Percentiles rank a stretch among this genome's conserved stretches.
Evolutionary conservation across 2,329 filamentous ascomycete species (phyloP).

Genomic region (Penicillium sp.): DNA sequence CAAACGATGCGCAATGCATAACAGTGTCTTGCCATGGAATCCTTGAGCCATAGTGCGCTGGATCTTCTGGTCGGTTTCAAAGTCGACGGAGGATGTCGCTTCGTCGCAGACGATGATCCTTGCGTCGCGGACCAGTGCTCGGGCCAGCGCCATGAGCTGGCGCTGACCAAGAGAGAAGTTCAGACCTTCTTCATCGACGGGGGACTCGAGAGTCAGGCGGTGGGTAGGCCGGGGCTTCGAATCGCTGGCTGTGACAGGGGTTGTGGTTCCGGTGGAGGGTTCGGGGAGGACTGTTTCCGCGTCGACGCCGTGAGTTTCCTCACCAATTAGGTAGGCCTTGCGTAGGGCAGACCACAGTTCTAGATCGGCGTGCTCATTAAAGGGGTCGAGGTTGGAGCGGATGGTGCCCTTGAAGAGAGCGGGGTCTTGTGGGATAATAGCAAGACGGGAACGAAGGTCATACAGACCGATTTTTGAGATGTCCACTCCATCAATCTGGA

Average conservation of each 20-base stretch:
- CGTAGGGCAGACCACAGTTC: conserved; percentile 50
- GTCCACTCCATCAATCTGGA: conserved; percentile 46
- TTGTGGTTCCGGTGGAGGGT: conserved; percentile 32
- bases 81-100: conserved; percentile 88
- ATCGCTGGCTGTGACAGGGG: conserved; percentile 34
- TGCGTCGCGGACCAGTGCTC: conserved; percentile 81
- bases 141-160: conserved; percentile 90
- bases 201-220: conserved; percentile 62
- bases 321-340: conserved; percentile 47
- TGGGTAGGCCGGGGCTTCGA: conserved; percentile 42
- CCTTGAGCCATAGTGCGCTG: conserved; percentile 82
- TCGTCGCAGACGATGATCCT: conserved; percentile 98
- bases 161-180: conserved; percentile 96
- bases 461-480: conserved; percentile 43
- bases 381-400: conserved; percentile 48
- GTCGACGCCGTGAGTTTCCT: conserved; percentile 46
- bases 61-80: conserved; percentile 96
- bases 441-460: conserved; percentile 44
- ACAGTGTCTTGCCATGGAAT: conserved; percentile 81
- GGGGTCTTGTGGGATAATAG: conserved; percentile 50
- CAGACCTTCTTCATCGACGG: conserved; percentile 89
- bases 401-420: conserved; percentile 47
- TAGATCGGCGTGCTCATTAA: conserved; percentile 47
- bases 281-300: conserved; percentile 38
- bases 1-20: conserved; percentile 90